Conservation (phyloP, 768 basidiomycete species). For the Leucocoprinus leucothites region DNA sequence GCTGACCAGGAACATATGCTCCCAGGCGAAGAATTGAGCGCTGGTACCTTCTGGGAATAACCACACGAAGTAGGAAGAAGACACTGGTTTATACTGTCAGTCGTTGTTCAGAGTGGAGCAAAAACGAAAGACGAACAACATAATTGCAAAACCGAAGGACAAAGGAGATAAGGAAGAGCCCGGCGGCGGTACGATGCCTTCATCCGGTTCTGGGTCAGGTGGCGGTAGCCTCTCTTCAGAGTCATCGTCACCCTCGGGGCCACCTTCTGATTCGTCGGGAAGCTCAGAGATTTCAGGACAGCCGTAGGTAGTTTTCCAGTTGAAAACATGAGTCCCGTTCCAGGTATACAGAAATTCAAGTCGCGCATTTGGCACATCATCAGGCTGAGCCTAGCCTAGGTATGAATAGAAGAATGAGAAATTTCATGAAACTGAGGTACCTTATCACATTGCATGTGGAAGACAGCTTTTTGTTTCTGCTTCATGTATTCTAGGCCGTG, state of each 20-base stretch:
- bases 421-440: background rate
- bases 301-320: constrained; percentile 22
- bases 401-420: background rate
- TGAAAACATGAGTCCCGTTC: constrained; percentile 25
- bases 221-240: background rate
- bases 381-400: background rate
- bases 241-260: background rate
- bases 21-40: background rate
- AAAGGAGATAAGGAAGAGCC: background rate
- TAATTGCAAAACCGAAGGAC: background rate
- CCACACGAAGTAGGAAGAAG: background rate
- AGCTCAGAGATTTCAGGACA: constrained; percentile 16
- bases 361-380: constrained; percentile 11
- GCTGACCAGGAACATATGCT: no score
- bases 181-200: background rate
- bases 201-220: background rate
- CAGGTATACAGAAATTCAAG: constrained; percentile 19
- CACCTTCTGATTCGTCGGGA: background rate
- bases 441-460: constrained; percentile 28
- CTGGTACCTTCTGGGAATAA: background rate
- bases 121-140: background rate
- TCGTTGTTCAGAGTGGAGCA: background rate
- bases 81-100: background rate
- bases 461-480: constrained; percentile 26
- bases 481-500: constrained; percentile 27